A percentile compares a stretch with the other conserved stretches of the same genome.
Evolutionary conservation across 2,329 filamentous ascomycete genomes (phyloP).

Genomic region (Aspergillus hortae): DNA sequence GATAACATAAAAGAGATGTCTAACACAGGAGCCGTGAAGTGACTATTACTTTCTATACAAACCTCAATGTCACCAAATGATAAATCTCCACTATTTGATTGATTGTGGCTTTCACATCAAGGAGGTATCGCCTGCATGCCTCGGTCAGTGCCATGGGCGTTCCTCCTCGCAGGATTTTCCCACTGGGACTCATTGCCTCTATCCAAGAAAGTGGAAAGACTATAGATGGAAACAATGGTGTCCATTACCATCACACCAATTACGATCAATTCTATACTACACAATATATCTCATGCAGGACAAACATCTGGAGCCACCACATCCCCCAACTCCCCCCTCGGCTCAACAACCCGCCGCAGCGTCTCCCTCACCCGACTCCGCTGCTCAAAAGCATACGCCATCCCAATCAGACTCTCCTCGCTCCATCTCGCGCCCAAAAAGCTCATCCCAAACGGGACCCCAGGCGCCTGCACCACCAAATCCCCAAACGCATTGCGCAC

Average conservation of each 20-base stretch:
- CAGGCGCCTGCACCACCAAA: conserved; percentile 53
- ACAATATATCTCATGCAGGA: background rate
- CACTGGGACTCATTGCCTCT: too few species aligned
- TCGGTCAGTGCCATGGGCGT: too few species aligned
- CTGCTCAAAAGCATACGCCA: conserved; percentile 69
- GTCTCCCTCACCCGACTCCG: conserved; percentile 48
- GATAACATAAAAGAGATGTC: too few species aligned
- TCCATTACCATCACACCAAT: background rate
- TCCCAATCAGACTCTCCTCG: conserved; percentile 60
- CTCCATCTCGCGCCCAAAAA: conserved; percentile 61
- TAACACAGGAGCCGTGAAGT: too few species aligned
- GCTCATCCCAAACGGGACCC: conserved; percentile 58
- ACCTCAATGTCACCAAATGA: too few species aligned
- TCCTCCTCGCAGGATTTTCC: too few species aligned
- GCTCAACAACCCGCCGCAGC: conserved; percentile 48
- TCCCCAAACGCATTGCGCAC: conserved; percentile 44
- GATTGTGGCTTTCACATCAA: too few species aligned
- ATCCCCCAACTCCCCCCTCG: conserved; percentile 43
- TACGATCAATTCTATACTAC: too few species aligned
- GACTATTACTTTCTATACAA: too few species aligned
- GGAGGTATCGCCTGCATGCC: too few species aligned
- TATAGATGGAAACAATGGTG: background rate
- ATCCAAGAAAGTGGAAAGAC: too few species aligned
- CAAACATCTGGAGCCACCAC: background rate
- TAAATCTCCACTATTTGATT: too few species aligned